Evolutionary conservation across 1,284 basidiomycete species (phyloP).

Genomic region (Erythrobasidium hasegawianum): DNA sequence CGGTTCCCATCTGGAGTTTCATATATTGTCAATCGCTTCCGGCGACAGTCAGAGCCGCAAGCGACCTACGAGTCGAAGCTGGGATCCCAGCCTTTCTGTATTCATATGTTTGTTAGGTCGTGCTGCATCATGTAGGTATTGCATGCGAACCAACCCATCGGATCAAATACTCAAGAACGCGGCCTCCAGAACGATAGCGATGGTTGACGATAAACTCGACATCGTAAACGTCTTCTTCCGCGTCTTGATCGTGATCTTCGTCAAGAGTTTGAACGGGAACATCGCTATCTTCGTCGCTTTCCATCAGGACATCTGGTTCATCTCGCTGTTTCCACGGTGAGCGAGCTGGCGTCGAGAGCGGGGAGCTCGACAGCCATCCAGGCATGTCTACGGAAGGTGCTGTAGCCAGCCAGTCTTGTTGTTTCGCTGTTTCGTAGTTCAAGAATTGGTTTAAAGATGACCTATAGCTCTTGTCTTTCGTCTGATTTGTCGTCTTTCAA

Average conservation of each 20-base stretch:
- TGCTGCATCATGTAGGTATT: too few species aligned
- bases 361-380: conserved; percentile 5
- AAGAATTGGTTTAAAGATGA: too few species aligned
- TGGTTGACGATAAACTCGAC: conserved; percentile 21
- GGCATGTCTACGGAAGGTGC: background rate
- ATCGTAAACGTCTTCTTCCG: conserved; percentile 12
- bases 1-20: conserved; percentile 33
- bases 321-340: background rate
- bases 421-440: too few species aligned
- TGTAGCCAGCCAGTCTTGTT: too few species aligned
- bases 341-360: background rate
- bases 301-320: background rate
- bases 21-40: too few species aligned
- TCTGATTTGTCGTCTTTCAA: background rate
- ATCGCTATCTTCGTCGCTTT: background rate
- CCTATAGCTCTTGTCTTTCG: too few species aligned
- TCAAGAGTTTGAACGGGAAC: background rate
- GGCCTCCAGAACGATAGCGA: conserved; percentile 3
- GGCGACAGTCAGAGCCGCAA: too few species aligned
- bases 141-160: conserved; percentile 20
- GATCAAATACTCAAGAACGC: too few species aligned
- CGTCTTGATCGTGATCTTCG: background rate
- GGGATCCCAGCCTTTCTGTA: conserved; percentile 25
- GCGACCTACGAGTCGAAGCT: conserved; percentile 12
- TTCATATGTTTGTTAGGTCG: background rate